These are phyloP conservation scores for Lojkania enalia DNA, from an alignment of 2,329 filamentous ascomycete species.

Conservation along the genomic window DNA sequence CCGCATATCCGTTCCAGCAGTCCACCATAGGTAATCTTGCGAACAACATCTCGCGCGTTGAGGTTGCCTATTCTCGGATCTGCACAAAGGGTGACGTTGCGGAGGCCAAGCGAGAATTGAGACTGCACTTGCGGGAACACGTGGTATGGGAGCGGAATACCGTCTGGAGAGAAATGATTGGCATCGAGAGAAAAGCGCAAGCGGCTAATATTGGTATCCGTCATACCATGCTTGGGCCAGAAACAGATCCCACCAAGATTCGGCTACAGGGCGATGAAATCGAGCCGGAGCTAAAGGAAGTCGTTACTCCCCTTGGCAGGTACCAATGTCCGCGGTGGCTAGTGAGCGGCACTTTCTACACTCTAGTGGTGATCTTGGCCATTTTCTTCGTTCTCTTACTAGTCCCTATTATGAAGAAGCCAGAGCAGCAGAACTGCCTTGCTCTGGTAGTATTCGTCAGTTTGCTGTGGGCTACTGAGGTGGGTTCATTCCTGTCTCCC, in stretches of 20 bases:
- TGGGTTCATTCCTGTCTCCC: constrained; percentile 37
- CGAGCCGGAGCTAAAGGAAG: constrained; percentile 65
- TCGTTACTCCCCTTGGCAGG: constrained; percentile 78
- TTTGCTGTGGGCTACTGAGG: constrained; percentile 94
- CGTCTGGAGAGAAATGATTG: constrained; percentile 98
- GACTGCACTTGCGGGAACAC: constrained; percentile 90
- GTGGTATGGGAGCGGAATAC: constrained; percentile 99
- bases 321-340: constrained; percentile 80
- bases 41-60: constrained; percentile 72
- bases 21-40: constrained; percentile 72
- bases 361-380: constrained; percentile 68
- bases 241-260: constrained; percentile 67
- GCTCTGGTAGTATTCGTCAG: constrained; percentile 93
- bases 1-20: constrained; percentile 79
- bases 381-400: constrained; percentile 76
- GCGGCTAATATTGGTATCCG: constrained; percentile 84
- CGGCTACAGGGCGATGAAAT: constrained; percentile 84
- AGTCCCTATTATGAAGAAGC: constrained; percentile 78
- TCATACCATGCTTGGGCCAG: constrained; percentile 76
- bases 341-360: constrained; percentile 78
- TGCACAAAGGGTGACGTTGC: constrained; percentile 79
- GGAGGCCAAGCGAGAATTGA: constrained; percentile 79
- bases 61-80: constrained; percentile 77
- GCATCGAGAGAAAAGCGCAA: constrained; percentile 92
- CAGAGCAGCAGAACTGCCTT: constrained; percentile 94